phyloP scores from a whole-genome alignment of 2,329 filamentous ascomycete genomes.

The Ceratocystiopsis brevicomis region DNA sequence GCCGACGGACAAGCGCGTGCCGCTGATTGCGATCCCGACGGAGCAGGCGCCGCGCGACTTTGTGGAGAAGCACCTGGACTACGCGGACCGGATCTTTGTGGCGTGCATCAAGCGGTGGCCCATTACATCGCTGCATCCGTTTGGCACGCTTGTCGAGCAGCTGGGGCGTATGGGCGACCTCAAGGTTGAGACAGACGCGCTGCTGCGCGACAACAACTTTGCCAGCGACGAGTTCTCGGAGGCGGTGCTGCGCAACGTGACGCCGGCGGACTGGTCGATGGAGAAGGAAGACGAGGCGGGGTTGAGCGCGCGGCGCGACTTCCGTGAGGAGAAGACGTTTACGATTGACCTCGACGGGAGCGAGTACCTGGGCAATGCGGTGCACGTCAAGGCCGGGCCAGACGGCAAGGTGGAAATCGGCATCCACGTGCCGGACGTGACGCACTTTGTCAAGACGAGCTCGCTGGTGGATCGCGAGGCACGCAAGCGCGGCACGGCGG shows the following conservation, averaged over 20 bases:
- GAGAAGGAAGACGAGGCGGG: slow-evolving; percentile 62
- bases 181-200: slow-evolving; percentile 92
- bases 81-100: slow-evolving; percentile 94
- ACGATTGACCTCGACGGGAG: slow-evolving; percentile 82
- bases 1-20: slow-evolving; percentile 95
- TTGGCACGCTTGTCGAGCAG: slow-evolving; percentile 92
- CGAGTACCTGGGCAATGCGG: slow-evolving; percentile 75
- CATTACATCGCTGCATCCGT: slow-evolving; percentile 97
- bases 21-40: slow-evolving; percentile 91
- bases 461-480: slow-evolving; percentile 92
- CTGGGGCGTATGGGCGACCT: slow-evolving; percentile 93
- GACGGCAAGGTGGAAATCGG: slow-evolving; percentile 86
- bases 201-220: slow-evolving; percentile 97
- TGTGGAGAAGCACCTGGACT: slow-evolving; percentile 95
- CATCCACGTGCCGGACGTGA: slow-evolving; percentile 84
- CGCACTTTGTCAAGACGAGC: slow-evolving; percentile 92
- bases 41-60: slow-evolving; percentile 96
- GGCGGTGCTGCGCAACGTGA: slow-evolving; percentile 81
- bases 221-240: slow-evolving; percentile 94
- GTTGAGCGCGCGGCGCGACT: slow-evolving; percentile 64
- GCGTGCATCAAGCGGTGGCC: slow-evolving; percentile 99
- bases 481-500: slow-evolving; percentile 91
- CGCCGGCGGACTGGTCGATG: slow-evolving; percentile 79
- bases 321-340: slow-evolving; percentile 73
- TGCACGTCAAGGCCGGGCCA: slow-evolving; percentile 69